phyloP scores from a whole-genome alignment of 495 filamentous ascomycete species.

The Podospora conica region DNA sequence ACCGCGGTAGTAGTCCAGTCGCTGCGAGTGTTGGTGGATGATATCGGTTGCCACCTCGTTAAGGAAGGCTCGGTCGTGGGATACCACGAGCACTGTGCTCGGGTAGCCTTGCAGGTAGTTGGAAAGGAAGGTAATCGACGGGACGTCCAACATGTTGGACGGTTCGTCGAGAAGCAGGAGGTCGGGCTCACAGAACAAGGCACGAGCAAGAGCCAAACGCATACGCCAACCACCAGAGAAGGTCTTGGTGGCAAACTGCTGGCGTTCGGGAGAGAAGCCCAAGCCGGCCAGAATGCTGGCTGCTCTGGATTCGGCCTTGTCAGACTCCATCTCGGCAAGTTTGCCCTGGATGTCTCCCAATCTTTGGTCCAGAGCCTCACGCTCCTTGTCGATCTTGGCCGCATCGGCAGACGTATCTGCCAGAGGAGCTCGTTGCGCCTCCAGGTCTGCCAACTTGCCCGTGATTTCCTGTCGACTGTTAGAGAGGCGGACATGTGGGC shows the following conservation, averaged over 20 bases:
- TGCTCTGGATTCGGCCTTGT: conserved; percentile 92
- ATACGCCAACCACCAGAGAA: conserved; percentile 99
- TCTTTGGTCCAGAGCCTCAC: conserved; percentile 83
- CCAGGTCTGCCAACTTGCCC: conserved; percentile 68
- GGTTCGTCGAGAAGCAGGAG: conserved; percentile 95
- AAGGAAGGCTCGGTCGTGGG: conserved; percentile 97
- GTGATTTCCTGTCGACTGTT: conserved; percentile 63
- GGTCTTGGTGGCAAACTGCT: conserved; percentile 89
- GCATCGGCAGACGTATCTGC: conserved; percentile 86
- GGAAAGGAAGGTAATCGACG: conserved; percentile 97
- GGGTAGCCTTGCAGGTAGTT: conserved; percentile 94
- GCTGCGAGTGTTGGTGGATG: conserved; percentile 94
- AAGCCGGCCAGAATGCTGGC: conserved; percentile 95
- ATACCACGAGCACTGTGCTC: conserved; percentile 92
- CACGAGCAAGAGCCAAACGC: conserved; percentile 89
- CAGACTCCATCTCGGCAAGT: conserved; percentile 97
- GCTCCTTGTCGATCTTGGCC: conserved; percentile 71
- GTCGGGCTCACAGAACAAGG: conserved; percentile 97
- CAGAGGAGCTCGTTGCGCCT: conserved; percentile 68
- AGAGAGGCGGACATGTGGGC: conserved; percentile 13
- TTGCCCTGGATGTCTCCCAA: conserved; percentile 88
- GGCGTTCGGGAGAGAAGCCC: conserved; percentile 89
- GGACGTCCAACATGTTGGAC: conserved; percentile 99
- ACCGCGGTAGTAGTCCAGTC: conserved; percentile 97
- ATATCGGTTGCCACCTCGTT: conserved; percentile 99